Percentiles rank a stretch among this genome's conserved stretches.
phyloP scores from a whole-genome alignment of 129 eudicot genomes.

The Chrysanthemum lavandulifolium region DNA sequence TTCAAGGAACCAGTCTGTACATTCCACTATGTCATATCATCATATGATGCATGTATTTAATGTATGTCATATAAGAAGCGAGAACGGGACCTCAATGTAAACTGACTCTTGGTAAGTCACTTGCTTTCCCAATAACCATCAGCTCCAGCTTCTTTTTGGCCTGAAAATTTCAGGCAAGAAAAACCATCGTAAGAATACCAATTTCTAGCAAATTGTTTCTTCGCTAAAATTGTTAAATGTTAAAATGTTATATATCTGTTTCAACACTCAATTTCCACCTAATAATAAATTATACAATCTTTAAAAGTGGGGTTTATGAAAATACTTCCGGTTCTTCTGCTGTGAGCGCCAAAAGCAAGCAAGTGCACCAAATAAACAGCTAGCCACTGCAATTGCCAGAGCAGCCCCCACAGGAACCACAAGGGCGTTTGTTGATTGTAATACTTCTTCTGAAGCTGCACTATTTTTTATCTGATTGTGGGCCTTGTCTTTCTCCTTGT shows the following conservation, averaged over 20 bases:
- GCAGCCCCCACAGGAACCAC: conserved; percentile 89
- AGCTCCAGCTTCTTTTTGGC: conserved; percentile 89
- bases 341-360: conserved; percentile 86
- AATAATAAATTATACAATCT: conserved; percentile 50
- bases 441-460: conserved; percentile 39
- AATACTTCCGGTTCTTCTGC: conserved; percentile 91
- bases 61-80: conserved; percentile 19
- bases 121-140: conserved; percentile 35
- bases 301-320: conserved; percentile 69
- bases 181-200: conserved; percentile 37
- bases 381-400: conserved; percentile 70
- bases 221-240: conserved; percentile 10
- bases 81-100: conserved; percentile 32
- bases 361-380: conserved; percentile 95
- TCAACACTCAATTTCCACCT: conserved; percentile 14
- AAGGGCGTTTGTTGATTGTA: conserved; percentile 54
- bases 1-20: conserved; percentile 28
- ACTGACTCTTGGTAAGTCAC: conserved; percentile 23
- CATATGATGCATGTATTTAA: neutral
- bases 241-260: conserved; percentile 7
- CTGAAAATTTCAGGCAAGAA: conserved; percentile 50
- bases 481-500: conserved; percentile 52
- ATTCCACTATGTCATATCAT: conserved; percentile 24
- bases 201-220: conserved; percentile 24
- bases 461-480: conserved; percentile 20